A percentile compares a stretch with the other conserved stretches of the same genome.
Evolutionary conservation across 805 yeast genomes (phyloP).

Genomic region (Suhomyces emberorum): DNA sequence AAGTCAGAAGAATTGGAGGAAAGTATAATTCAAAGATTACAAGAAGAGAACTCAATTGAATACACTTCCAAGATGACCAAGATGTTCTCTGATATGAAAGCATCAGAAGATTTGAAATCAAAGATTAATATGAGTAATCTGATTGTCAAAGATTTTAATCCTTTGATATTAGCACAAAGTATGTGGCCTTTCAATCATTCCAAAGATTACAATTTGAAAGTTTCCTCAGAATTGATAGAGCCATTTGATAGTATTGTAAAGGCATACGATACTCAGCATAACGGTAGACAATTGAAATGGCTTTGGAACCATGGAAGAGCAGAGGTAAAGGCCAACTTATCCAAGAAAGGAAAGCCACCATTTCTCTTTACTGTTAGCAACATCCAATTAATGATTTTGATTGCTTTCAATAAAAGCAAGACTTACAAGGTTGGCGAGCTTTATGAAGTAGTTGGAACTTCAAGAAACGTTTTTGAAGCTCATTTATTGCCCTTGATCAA

Average conservation of each 20-base stretch:
- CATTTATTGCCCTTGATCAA: slow-evolving; percentile 77
- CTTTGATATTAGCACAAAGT: slow-evolving; percentile 78
- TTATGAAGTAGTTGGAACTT: slow-evolving; percentile 63
- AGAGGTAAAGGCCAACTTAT: slow-evolving; percentile 81
- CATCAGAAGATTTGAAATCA: slow-evolving; percentile 72
- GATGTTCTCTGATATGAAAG: slow-evolving; percentile 92
- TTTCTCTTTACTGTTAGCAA: slow-evolving; percentile 77
- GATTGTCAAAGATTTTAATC: slow-evolving; percentile 55
- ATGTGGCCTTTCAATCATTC: slow-evolving; percentile 76
- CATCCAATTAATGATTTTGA: slow-evolving; percentile 80
- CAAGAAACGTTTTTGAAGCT: slow-evolving; percentile 64
- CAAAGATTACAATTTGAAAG: slow-evolving; percentile 39
- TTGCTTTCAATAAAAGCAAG: slow-evolving; percentile 75
- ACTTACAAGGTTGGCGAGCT: slow-evolving; percentile 60
- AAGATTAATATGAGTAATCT: slow-evolving; percentile 39
- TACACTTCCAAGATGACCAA: slow-evolving; percentile 91
- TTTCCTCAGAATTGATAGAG: slow-evolving; percentile 66
- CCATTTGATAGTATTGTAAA: slow-evolving; percentile 66
- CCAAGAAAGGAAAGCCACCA: slow-evolving; percentile 78
- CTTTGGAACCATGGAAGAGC: slow-evolving; percentile 93
- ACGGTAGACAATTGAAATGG: slow-evolving; percentile 91
- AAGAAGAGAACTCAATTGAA: slow-evolving; percentile 85
- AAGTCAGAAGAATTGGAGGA: slow-evolving; percentile 85
- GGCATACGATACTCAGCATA: slow-evolving; percentile 71
- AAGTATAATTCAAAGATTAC: slow-evolving; percentile 76